These are phyloP conservation scores for Neonectria coccinea DNA, from an alignment of 2,329 filamentous ascomycete genomes.

Conservation along the genomic window DNA sequence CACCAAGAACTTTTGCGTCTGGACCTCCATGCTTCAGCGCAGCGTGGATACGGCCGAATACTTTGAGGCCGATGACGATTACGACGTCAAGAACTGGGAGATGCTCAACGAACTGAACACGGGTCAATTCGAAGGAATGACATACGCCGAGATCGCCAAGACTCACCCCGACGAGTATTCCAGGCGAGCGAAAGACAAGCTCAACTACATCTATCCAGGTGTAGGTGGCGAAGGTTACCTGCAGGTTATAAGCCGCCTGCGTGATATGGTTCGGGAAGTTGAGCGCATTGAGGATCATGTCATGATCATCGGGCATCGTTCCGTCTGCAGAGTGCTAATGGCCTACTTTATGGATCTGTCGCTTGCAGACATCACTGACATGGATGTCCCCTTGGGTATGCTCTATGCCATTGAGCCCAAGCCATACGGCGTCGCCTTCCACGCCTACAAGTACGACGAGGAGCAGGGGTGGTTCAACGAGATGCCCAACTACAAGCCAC, in stretches of 20 bases:
- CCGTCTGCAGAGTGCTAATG: constrained; percentile 90
- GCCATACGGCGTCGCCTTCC: constrained; percentile 97
- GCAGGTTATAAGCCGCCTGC: constrained; percentile 94
- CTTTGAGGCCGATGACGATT: constrained; percentile 92
- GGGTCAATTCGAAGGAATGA: constrained; percentile 93
- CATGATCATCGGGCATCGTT: constrained; percentile 91
- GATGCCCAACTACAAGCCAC: constrained; percentile 84
- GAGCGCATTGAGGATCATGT: constrained; percentile 98
- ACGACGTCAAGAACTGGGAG: constrained; percentile 96
- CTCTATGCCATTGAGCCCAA: constrained; percentile 96
- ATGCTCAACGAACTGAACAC: constrained; percentile 98
- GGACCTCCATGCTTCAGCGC: constrained; percentile 96
- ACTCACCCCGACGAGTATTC: constrained; percentile 84
- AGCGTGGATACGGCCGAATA: constrained; percentile 88
- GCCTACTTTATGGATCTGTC: constrained; percentile 97
- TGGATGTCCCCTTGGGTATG: constrained; percentile 94
- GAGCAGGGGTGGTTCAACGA: constrained; percentile 84
- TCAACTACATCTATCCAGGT: constrained; percentile 96
- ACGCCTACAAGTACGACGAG: constrained; percentile 91
- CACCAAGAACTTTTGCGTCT: constrained; percentile 95
- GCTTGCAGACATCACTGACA: constrained; percentile 89
- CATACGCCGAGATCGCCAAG: constrained; percentile 88
- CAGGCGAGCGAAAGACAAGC: constrained; percentile 84
- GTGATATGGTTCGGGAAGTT: constrained; percentile 95
- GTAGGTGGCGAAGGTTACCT: constrained; percentile 96